Evolutionary conservation across 1,139 yeast genomes (phyloP), one percentile per base, ranked within the genome.

Genomic region (Blastobotrys arbuscula): DNA sequence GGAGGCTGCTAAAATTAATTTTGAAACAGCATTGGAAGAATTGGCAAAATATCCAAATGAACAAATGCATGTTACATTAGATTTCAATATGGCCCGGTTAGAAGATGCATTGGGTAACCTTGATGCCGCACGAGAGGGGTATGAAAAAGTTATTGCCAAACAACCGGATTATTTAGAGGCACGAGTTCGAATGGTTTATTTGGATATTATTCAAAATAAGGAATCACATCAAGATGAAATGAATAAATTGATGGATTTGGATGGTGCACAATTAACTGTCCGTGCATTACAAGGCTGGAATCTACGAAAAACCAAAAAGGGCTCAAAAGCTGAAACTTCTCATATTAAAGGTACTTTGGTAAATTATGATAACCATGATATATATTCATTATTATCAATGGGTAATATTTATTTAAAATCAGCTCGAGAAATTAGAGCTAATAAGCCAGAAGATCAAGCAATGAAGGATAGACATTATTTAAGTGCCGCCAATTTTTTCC

Each of bases 241-340:
- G 51, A 76, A 77, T 46, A 63, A 70, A 4, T 67, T 92, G 8
- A 67, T 89, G 49, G 67, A 70, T 2, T 66, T 74, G 33, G 75
- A 80, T 56, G 76, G 80, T 1, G 77, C 81, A 16, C 79, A 88
- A 61, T 69, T 88, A 53, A 96, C 90, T 63, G 81, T 87, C 2
- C 80, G 99, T 53, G 86, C 98, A 0, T 83, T 92, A 57, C 87
- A 84, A 65, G 95, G 96, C 33, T 94, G 97, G 97, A 87, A 81
- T 63, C 71, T 88, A 54, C 77, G 78, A 54, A 77, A 78, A 47
- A 78, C 75, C 54, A 62, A 61, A 47, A 56, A 63, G 20, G 52
- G 55, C 26, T 55, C 64, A 15, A 54, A 62, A n/a, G 80, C 78
- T 9, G 75, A 72, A 50, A 63, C 67, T 18, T 73, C 76, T 21